Evolutionary conservation across 2,329 filamentous ascomycete genomes (phyloP).

Genomic region (Scytalidium lignicola): DNA sequence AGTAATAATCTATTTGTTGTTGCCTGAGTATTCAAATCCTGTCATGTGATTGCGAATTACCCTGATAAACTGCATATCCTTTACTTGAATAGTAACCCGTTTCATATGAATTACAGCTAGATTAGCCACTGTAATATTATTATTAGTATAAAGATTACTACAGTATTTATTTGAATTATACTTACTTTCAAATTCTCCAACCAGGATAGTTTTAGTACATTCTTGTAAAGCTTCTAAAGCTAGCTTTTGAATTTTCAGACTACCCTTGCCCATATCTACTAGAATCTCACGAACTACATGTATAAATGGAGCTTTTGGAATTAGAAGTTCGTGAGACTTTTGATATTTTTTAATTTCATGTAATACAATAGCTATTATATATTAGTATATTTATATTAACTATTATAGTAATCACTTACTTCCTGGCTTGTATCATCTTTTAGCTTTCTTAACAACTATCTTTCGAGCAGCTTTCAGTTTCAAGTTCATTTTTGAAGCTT

Average conservation of each 20-base stretch:
- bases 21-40: background rate
- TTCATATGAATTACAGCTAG: background rate
- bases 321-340: too few species aligned
- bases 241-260: background rate
- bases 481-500: too few species aligned
- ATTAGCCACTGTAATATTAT: background rate
- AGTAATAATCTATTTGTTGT: conserved; percentile 1
- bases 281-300: too few species aligned
- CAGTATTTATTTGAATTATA: background rate
- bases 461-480: too few species aligned
- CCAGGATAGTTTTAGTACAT: background rate
- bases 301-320: too few species aligned
- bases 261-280: background rate
- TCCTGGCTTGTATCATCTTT: too few species aligned
- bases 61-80: background rate
- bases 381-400: too few species aligned
- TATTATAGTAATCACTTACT: too few species aligned
- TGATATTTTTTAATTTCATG: too few species aligned
- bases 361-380: too few species aligned
- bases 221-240: background rate
- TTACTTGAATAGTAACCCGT: background rate
- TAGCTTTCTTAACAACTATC: too few species aligned
- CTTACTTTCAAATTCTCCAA: background rate
- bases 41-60: background rate
- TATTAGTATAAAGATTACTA: background rate